Base-by-base conservation (phyloP, 1,284 basidiomycete genomes). In the Hemileccinum hortonii region DNA sequence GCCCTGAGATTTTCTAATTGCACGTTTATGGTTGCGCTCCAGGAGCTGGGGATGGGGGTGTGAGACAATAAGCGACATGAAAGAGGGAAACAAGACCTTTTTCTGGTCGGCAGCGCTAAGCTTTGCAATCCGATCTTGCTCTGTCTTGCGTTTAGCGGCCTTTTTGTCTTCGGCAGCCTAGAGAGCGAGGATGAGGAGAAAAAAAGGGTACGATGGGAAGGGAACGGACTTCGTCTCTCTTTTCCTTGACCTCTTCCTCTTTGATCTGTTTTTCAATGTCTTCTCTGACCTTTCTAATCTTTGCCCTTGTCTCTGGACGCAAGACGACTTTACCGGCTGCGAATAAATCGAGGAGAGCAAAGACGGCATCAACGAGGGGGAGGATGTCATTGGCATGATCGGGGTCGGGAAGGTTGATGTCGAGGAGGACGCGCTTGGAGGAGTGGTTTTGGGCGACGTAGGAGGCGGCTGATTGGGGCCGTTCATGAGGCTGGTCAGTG, bases 51-150 rank as follows among this genome's bases (percentile, higher is more conserved):
- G 18, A 40, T 16, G 2, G 19, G 29, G 11, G 48, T 21, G 35
- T 50, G 11, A 58, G 47, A 43, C 10, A 12, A 16, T 11, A 21
- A 15, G 24, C 15, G 24, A 33, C 1, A 50, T 22, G 50, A 42
- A 35, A 37, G 33, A 29, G 44, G 50, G 43, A n/a, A 6, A 44
- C 40, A 2, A 47, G 42, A 84, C 84, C 82, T 90, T 92, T 76
- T 88, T 86, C 73, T 92, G 87, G 66, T 94, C 92, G 50, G 87
- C 81, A 35, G 91, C 82, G 61, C 83, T 86, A 58, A 94, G 77
- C 59, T 81, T 82, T 19, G 86, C 77, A 47, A 92, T 70, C 58
- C 81, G 76, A 57, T 88, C 88, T 56, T 88, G 78, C 66, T 91
- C 88, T 0, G 82, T 83, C 65, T 79, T 83, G 65, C 85, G 84